phyloP scores from a whole-genome alignment of 805 yeast species.

The Sporopachydermia quercuum region DNA sequence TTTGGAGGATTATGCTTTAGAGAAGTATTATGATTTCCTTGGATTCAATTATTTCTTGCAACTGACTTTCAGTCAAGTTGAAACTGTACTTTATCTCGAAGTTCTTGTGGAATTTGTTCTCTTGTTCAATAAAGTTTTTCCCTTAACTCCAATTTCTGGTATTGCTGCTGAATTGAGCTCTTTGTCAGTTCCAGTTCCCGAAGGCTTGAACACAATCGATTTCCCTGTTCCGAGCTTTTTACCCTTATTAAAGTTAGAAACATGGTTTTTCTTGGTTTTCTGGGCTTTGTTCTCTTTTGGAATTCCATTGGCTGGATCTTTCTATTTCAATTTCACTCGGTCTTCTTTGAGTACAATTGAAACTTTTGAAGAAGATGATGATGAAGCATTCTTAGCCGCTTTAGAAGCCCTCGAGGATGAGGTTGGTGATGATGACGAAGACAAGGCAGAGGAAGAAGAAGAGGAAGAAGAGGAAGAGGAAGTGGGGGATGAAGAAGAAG shows the following conservation, averaged over 20 bases:
- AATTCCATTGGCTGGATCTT: slow-evolving; percentile 16
- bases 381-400: slow-evolving; percentile 3
- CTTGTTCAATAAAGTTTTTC: slow-evolving; percentile 5
- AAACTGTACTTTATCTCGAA: slow-evolving; percentile 12
- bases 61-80: slow-evolving; percentile 15
- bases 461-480: slow-evolving; percentile 5
- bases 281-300: slow-evolving; percentile 13
- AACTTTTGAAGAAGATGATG: slow-evolving; percentile 4
- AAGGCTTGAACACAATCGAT: slow-evolving; percentile 1
- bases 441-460: slow-evolving; percentile 2
- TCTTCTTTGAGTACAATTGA: slow-evolving; percentile 6
- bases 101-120: slow-evolving; percentile 7
- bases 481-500: slow-evolving; percentile 1
- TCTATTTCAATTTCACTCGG: slow-evolving; percentile 19
- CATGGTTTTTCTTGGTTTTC: slow-evolving; percentile 15
- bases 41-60: slow-evolving; percentile 10
- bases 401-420: background rate
- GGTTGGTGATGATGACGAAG: slow-evolving; percentile 4
- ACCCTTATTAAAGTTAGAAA: slow-evolving; percentile 4
- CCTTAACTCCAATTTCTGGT: slow-evolving; percentile 5
- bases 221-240: slow-evolving; percentile 8
- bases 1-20: slow-evolving; percentile 2
- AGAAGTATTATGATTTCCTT: background rate
- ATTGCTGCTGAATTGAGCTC: background rate
- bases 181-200: background rate